phyloP scores from a whole-genome alignment of 306 rosid genomes.

The Alnus rubra region DNA sequence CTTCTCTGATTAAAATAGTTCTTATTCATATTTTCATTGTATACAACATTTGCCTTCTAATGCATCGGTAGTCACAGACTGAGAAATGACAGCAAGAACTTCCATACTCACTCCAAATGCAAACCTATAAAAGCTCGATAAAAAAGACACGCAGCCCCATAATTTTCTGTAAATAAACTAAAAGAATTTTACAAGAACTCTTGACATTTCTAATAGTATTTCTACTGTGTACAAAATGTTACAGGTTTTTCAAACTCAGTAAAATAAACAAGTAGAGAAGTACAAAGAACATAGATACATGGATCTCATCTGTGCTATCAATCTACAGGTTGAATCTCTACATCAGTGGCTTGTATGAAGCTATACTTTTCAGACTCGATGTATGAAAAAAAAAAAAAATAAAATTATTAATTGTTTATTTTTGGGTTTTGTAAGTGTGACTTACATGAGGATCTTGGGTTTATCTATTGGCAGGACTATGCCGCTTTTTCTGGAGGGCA shows the following conservation, averaged over 20 bases:
- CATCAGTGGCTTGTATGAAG: conserved; percentile 28
- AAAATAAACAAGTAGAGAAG: neutral
- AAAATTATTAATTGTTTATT: conserved; percentile 3
- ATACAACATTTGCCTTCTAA: too few species aligned
- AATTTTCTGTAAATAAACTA: neutral
- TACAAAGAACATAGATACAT: neutral
- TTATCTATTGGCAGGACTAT: conserved; percentile 34
- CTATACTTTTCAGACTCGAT: neutral
- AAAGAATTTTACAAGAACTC: neutral
- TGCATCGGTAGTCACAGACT: too few species aligned
- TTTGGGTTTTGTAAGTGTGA: conserved; percentile 25
- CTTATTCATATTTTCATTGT: too few species aligned
- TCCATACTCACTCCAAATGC: neutral
- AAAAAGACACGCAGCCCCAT: neutral
- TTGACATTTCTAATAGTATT: neutral
- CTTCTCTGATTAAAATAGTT: too few species aligned
- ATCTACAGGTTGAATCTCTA: conserved; percentile 16
- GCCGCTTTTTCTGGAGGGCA: conserved; percentile 58
- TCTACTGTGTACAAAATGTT: neutral
- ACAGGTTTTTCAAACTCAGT: neutral
- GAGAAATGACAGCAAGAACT: neutral
- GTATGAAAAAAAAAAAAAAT: neutral
- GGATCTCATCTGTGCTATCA: conserved; percentile 10
- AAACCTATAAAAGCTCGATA: neutral
- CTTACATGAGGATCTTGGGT: conserved; percentile 27